Conservation (phyloP, 1,284 basidiomycete genomes). For the Fomitopsis schrenkii region DNA sequence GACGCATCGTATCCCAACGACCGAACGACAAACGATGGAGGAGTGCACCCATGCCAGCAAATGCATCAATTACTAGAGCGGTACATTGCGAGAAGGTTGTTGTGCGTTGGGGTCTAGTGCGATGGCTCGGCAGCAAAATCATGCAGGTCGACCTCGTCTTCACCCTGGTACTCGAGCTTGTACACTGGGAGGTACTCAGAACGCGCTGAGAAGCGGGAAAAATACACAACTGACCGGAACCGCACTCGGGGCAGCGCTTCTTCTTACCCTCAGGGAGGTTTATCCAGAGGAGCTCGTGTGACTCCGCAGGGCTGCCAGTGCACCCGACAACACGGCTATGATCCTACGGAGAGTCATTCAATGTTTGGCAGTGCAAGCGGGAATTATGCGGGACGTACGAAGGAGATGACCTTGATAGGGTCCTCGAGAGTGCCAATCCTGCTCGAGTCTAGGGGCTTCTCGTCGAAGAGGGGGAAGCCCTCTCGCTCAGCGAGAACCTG, state of each 20-base stretch:
- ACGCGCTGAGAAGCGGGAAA: constrained; percentile 4
- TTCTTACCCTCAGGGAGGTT: constrained; percentile 61
- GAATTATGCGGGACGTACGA: constrained; percentile 50
- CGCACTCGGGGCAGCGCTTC: constrained; percentile 87
- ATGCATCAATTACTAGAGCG: not conserved
- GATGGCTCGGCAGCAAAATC: not conserved
- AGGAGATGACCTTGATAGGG: constrained; percentile 85
- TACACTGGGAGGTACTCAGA: constrained; percentile 39
- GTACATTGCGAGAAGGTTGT: not conserved
- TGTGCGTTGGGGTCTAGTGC: not conserved
- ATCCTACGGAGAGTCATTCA: constrained; percentile 43
- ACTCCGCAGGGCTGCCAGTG: constrained; percentile 89
- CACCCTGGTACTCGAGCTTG: constrained; percentile 54
- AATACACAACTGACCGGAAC: constrained; percentile 58
- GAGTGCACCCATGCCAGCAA: not conserved
- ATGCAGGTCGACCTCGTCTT: constrained; percentile 38
- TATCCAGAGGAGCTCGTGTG: constrained; percentile 89
- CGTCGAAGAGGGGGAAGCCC: constrained; percentile 90
- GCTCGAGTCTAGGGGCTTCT: constrained; percentile 81
- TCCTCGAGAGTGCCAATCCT: constrained; percentile 86
- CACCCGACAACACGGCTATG: constrained; percentile 83
- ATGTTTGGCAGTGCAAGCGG: not conserved
- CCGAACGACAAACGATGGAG: not conserved
- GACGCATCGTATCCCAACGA: no score
- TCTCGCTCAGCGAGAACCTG: constrained; percentile 88